phyloP scores from a whole-genome alignment of 2,329 filamentous ascomycete species.

The Fusarium protoensiforme region DNA sequence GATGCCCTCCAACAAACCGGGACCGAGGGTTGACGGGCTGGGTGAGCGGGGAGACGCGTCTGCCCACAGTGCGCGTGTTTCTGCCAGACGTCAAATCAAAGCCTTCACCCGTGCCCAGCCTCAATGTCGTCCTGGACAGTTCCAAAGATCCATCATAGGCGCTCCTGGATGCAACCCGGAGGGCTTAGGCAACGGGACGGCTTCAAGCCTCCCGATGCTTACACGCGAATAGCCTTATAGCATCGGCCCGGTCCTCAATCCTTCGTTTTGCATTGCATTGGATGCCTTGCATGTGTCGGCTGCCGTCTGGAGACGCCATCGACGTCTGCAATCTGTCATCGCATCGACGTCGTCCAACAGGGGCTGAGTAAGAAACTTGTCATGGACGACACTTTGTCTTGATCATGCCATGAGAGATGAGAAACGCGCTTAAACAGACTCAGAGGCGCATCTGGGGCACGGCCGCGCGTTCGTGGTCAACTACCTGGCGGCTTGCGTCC shows the following conservation, averaged over 20 bases:
- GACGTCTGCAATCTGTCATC: neutral
- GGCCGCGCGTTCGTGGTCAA: conserved; percentile 3
- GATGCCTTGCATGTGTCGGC: neutral
- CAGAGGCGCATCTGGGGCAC: conserved; percentile 1
- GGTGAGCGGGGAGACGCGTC: neutral
- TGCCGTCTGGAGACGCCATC: neutral
- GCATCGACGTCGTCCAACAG: neutral
- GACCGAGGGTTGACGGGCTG: neutral
- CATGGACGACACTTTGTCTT: neutral
- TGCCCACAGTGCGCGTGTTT: conserved; percentile 25
- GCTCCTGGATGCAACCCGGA: neutral
- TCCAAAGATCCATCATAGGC: neutral
- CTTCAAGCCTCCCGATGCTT: conserved; percentile 18
- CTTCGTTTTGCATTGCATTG: conserved; percentile 1
- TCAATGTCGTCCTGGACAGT: neutral
- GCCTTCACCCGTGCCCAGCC: conserved; percentile 27
- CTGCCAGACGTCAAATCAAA: conserved; percentile 13
- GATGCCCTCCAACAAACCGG: neutral
- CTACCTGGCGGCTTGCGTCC: neutral
- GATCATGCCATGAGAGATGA: neutral
- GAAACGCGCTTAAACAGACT: conserved; percentile 8
- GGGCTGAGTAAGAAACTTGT: neutral
- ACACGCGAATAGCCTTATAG: conserved; percentile 14
- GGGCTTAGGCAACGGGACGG: conserved; percentile 8
- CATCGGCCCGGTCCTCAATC: conserved; percentile 25